Base-by-base conservation (phyloP, 805 yeast species). In the Starmerella geochares region DNA sequence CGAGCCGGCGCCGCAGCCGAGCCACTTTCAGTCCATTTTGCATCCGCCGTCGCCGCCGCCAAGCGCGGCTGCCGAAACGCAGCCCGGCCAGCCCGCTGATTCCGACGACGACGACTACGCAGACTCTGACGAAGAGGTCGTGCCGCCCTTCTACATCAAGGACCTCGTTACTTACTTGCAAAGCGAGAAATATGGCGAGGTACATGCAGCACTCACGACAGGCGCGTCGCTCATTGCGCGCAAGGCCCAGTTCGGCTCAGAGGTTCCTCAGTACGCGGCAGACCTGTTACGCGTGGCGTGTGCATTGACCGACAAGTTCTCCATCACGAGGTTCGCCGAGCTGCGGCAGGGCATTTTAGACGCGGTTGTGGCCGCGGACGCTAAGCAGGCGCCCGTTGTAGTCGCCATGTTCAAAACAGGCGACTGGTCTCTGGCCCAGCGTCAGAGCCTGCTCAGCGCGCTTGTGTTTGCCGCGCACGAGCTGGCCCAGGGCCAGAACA, bases 401-500 rank as follows among this genome's bases (percentile, higher is more conserved):
- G 64, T 76, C 36, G 61, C 69, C 24, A 62, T 80, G 16, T 67
- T 87, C 16, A 67, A 77, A 31, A 70, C 74, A 0, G 87, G 88
- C 0, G 98, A 90, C 60, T 78, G 82, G 54, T 86, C 95, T 0
- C 63, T 92, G 17, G 92, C 83, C 53, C 88, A 81, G 52, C 66
- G 97, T 43, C 71, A 88, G 66, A 67, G 76, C 25, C 70, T 88
- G 8, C 64, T 92, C 17, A 77, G 88, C 4, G 68, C 84, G 0
- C 61, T 86, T 11, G 81, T 88, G 0, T 66, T 87, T 21, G 76
- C 84, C 2, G 86, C 87, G 0, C 66, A 95, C 52, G 86, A 83
- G 54, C 68, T 87, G 9, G 69, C 82, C 39, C 90, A 87, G 0
- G 90, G 81, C 61, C 69, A 62, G 0, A 71, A 71, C n/a, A 63